These are phyloP conservation scores for Micractinium sp. DNA, from an alignment of 139 green algal species.

Conservation along the genomic window DNA sequence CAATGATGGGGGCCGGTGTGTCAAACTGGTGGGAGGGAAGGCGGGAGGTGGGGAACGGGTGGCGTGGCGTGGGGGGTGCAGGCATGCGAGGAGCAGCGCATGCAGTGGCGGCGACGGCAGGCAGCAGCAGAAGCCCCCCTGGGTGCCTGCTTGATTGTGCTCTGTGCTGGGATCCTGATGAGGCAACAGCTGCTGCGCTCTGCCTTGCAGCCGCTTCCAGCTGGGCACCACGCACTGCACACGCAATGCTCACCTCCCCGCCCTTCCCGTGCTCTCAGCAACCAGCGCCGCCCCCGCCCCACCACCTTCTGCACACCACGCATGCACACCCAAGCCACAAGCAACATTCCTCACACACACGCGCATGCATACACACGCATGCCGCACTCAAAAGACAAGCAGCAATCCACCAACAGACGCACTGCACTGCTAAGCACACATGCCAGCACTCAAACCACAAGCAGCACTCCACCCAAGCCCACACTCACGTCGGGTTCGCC, in stretches of 20 bases:
- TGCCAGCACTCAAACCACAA: not conserved
- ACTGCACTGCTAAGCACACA: not conserved
- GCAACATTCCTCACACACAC: no score
- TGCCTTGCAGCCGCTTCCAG: not conserved
- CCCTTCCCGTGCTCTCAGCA: no score
- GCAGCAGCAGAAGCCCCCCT: not conserved
- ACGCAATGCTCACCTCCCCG: no score
- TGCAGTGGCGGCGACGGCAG: no score
- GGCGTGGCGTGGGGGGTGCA: not conserved
- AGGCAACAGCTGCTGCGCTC: no score
- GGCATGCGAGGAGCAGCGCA: not conserved
- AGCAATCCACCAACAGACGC: not conserved
- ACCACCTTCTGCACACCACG: no score
- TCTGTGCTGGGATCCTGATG: no score
- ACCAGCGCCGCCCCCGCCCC: no score
- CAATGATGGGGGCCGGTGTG: slow-evolving; percentile 82
- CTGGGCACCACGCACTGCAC: no score
- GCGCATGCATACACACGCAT: no score
- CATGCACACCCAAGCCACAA: no score
- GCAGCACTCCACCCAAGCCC: not conserved
- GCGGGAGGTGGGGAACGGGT: not conserved
- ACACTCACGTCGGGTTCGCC: slow-evolving; percentile 86
- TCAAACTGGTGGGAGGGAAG: slow-evolving; percentile 75
- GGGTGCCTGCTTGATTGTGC: not conserved
- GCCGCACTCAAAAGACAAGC: not conserved